Evolutionary conservation across 1,139 yeast species (phyloP), one percentile per base, ranked within the genome.

Genomic region (Diutina neorugosa): DNA sequence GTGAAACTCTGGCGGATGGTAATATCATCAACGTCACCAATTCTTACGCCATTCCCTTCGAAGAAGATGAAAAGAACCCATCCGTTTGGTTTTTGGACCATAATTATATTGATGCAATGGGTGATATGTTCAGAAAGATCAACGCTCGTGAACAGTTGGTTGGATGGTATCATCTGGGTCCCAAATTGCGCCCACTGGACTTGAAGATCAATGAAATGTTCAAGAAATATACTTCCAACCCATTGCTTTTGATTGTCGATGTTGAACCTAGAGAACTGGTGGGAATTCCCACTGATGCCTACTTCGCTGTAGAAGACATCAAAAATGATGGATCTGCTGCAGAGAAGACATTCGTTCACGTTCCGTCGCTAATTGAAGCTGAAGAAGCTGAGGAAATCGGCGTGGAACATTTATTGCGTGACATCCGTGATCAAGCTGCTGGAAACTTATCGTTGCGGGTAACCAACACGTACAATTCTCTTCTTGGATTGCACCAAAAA

Each of bases 351-450:
- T 93, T 93, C 71, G 82, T 89, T 44, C 98, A 94, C 68, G 84
- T 91, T 44, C 96, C 98, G 14, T 87, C 96, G 14, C 76, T 82
- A 37, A 90, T 94, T 58, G 95, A 89, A 65, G 99, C 99, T 3
- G 98, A 94, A 66, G 98, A 94, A 67, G 98, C 98, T 2, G 98
- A 94, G 69, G 99, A 94, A 69, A 94, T 94, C 61, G 98, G 98
- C 57, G 99, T 94, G 9, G 99, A 94, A 66, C 99, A 94, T 65
- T 71, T 94, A 57, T 73, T 94, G 58, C 82, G 98, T 63, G 98
- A 94, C 63, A 89, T 90, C 44, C 82, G 97, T 62, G 98, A 93
- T 65, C 97, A 91, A 62, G 97, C 98, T 8, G 95, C 96, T 9
- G 98, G 98, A 14, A 85, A 87, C 52, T 77, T 94, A 58, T 85